Percentiles rank a stretch among this genome's conserved stretches.
These are phyloP conservation scores for Penstemon newberryi DNA, from an alignment of 257 asterid genomes.

Conservation along the genomic window DNA sequence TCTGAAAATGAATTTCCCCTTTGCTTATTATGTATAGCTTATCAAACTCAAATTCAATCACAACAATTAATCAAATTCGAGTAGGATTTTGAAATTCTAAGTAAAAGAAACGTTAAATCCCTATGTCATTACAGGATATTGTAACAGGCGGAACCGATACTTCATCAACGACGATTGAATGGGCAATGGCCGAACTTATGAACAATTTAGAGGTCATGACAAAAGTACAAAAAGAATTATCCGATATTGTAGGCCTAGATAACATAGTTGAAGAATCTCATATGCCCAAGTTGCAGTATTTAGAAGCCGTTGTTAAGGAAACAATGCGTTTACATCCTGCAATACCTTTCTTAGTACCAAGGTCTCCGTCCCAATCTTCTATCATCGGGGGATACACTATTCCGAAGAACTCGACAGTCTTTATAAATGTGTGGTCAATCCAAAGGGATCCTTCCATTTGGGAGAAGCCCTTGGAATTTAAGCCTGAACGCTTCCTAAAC, in stretches of 20 bases:
- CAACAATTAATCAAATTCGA: too few relatives aligned
- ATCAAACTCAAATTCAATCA: too few relatives aligned
- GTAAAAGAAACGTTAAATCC: too few relatives aligned
- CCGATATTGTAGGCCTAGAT: neutral
- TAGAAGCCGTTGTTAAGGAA: neutral
- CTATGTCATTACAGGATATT: neutral
- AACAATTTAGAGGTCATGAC: neutral
- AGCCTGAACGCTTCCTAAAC: too few relatives aligned
- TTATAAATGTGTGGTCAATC: too few relatives aligned
- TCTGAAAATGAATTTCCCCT: too few relatives aligned
- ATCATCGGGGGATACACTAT: neutral
- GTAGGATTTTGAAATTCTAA: too few relatives aligned
- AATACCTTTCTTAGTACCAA: neutral
- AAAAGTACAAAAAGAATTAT: neutral
- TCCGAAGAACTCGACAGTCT: too few relatives aligned
- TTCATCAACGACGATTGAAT: neutral
- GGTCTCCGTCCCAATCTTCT: neutral
- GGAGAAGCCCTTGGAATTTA: too few relatives aligned
- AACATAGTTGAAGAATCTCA: neutral
- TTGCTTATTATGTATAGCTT: too few relatives aligned
- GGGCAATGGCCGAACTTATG: slow-evolving; percentile 9
- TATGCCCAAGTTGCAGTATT: neutral
- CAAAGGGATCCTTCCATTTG: too few relatives aligned
- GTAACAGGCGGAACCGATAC: neutral
- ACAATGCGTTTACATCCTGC: slow-evolving; percentile 4